These are phyloP conservation scores for Verticillium zaregamsianum DNA, from an alignment of 2,329 filamentous ascomycete genomes.

Conservation along the genomic window DNA sequence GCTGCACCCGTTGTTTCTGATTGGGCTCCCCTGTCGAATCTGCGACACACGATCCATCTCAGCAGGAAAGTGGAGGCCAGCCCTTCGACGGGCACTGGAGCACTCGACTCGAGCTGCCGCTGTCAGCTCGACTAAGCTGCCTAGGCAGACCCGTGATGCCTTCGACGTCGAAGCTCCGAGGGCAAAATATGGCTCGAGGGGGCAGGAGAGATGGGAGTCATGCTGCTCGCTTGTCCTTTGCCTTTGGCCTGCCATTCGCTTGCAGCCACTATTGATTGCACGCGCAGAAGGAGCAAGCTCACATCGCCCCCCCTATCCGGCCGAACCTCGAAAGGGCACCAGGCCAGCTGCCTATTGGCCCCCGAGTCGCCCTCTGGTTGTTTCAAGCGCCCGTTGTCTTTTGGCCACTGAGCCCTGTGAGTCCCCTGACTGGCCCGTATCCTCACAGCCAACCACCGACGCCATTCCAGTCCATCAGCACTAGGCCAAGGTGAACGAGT, in stretches of 20 bases:
- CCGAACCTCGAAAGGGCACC: neutral
- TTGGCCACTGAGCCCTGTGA: neutral
- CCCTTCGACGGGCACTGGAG: neutral
- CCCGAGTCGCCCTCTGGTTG: neutral
- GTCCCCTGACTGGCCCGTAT: neutral
- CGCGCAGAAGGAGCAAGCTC: neutral
- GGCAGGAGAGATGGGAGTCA: neutral
- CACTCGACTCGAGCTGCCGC: neutral
- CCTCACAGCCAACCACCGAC: neutral
- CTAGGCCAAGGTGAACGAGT: neutral
- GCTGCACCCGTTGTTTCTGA: conserved; percentile 15
- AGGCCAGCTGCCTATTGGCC: neutral
- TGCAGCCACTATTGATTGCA: neutral
- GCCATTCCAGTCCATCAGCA: neutral
- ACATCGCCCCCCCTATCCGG: neutral
- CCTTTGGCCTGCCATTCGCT: neutral
- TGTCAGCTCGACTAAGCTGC: neutral
- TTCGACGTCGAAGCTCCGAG: neutral
- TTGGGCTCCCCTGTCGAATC: conserved; percentile 9
- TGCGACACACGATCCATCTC: conserved; percentile 5
- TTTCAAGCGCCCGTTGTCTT: neutral
- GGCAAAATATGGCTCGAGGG: neutral
- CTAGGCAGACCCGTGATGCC: neutral
- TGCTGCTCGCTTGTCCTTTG: neutral
- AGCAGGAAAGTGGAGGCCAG: neutral